Evolutionary conservation across 768 basidiomycete genomes (phyloP).

Genomic region (Rhodotorula diobovata): DNA sequence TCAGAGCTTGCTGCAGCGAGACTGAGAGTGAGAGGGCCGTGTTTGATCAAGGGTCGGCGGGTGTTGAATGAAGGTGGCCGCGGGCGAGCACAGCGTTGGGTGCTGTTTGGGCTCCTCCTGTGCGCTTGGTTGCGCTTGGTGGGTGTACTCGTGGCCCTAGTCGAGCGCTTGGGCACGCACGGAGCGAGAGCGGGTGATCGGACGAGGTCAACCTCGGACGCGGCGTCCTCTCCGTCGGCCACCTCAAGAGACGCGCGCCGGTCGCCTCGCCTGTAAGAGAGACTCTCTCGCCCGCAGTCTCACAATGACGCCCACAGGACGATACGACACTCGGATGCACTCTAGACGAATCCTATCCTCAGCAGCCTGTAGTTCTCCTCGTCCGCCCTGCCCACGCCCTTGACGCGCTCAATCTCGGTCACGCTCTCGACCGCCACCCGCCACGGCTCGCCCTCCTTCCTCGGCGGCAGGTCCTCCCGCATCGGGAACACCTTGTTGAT

Average conservation of each 20-base stretch:
- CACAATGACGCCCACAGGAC: no score
- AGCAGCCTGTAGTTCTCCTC: constrained; percentile 64
- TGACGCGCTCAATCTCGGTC: constrained; percentile 54
- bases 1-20: background rate
- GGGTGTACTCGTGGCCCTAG: background rate
- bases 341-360: constrained; percentile 57
- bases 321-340: background rate
- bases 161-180: no score
- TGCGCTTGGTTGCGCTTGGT: background rate
- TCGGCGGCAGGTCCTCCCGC: constrained; percentile 3
- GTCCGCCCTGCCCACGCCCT: constrained; percentile 40
- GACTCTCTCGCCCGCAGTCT: no score
- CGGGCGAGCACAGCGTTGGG: no score
- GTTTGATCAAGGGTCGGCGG: background rate
- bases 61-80: background rate
- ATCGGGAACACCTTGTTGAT: constrained; percentile 32
- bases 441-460: constrained; percentile 19
- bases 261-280: no score
- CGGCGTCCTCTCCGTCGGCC: no score
- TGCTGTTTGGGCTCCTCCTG: no score
- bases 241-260: no score
- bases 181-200: background rate
- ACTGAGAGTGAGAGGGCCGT: background rate
- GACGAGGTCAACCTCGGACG: background rate
- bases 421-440: constrained; percentile 54